Conservation (phyloP, 805 yeast genomes). For the Torulaspora franciscae region DNA sequence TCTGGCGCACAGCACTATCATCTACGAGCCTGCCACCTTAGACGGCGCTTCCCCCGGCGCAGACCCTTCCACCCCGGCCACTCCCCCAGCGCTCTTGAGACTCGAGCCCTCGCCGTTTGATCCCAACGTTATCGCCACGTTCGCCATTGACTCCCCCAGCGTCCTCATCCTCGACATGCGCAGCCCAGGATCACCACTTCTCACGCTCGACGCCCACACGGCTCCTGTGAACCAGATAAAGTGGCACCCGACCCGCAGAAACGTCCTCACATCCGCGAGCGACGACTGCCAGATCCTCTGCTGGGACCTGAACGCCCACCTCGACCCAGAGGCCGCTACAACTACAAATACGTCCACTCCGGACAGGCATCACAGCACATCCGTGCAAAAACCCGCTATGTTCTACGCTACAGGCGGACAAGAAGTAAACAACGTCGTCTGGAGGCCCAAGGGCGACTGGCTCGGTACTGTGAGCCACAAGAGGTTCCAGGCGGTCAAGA, state of each 20-base stretch:
- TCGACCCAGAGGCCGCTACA: neutral
- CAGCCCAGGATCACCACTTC: conserved; percentile 77
- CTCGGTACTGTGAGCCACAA: conserved; percentile 51
- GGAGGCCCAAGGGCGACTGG: conserved; percentile 66
- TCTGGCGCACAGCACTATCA: conserved; percentile 88
- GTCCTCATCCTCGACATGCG: conserved; percentile 77
- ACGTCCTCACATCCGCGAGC: conserved; percentile 57
- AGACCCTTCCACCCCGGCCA: conserved; percentile 16
- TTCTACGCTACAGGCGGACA: conserved; percentile 53
- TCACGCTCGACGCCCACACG: conserved; percentile 61
- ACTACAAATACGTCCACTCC: neutral
- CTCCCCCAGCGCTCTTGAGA: conserved; percentile 57
- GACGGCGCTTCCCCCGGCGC: conserved; percentile 2
- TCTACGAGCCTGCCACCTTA: conserved; percentile 61
- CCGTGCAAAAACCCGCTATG: conserved; percentile 32
- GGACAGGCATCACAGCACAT: conserved; percentile 14
- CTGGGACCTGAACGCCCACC: conserved; percentile 50
- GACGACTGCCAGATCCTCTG: conserved; percentile 69
- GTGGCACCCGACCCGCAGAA: conserved; percentile 76
- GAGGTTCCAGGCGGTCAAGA: conserved; percentile 35
- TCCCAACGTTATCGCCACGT: conserved; percentile 76
- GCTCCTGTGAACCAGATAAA: conserved; percentile 65
- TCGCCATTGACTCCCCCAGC: conserved; percentile 63
- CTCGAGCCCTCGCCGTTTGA: conserved; percentile 76
- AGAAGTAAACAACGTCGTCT: conserved; percentile 73